A percentile compares a stretch with the other conserved stretches of the same genome.
phyloP scores from a whole-genome alignment of 2,329 filamentous ascomycete genomes.

The Trichoderma atroviride region DNA sequence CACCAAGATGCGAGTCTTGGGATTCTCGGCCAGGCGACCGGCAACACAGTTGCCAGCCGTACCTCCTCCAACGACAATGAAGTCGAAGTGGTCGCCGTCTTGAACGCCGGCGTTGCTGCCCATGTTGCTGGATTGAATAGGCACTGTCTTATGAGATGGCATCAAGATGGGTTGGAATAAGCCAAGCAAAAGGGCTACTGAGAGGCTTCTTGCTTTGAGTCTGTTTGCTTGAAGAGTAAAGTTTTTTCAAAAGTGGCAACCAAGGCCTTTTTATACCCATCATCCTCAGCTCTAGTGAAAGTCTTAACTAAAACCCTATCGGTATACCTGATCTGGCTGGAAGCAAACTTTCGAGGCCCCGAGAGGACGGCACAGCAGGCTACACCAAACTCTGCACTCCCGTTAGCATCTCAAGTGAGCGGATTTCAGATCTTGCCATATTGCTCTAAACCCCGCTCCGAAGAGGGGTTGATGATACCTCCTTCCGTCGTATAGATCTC shows the following conservation, averaged over 20 bases:
- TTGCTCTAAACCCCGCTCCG: background rate
- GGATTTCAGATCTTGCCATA: background rate
- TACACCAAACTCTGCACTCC: background rate
- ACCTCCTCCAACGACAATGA: constrained; percentile 41
- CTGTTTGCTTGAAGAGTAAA: background rate
- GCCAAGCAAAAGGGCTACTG: background rate
- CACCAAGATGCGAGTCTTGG: constrained; percentile 47
- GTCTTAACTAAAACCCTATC: background rate
- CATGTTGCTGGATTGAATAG: background rate
- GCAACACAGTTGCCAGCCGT: constrained; percentile 43
- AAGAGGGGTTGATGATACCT: background rate
- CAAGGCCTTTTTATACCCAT: background rate
- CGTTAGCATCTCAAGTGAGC: background rate
- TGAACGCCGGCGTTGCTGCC: background rate
- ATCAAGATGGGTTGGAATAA: background rate
- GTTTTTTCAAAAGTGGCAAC: background rate
- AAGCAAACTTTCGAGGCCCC: background rate
- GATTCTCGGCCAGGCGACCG: constrained; percentile 42
- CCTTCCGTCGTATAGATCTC: background rate
- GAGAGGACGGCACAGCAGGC: background rate
- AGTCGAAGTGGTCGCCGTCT: constrained; percentile 34
- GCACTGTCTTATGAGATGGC: background rate
- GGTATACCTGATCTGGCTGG: background rate
- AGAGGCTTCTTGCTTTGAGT: background rate
- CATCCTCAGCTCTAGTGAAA: background rate